Base-by-base conservation (phyloP, 805 yeast species). In the Monosporozyma unispora region DNA sequence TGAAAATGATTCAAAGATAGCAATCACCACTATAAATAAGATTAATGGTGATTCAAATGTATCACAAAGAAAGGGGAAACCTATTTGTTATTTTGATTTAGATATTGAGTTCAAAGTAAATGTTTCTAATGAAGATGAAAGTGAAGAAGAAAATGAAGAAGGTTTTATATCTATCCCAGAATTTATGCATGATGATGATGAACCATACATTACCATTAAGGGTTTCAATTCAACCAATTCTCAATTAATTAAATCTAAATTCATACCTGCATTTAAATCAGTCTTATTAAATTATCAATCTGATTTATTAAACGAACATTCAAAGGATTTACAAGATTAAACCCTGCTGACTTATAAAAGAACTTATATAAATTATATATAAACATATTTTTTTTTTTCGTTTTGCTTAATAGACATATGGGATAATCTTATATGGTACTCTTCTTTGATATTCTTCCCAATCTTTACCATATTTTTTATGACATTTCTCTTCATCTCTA, bases 401-500 rank as follows among this genome's bases (percentile, higher is more conserved):
- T n/a, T n/a, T n/a, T n/a, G n/a, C n/a, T n/a, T 69, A 90, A 66
- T 89, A 91, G 6, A 93, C 68, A 59, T 82, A 89, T 4, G 99
- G 99, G 54, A 93, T 76, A 53, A 93, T 89, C 64, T 88, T 84
- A 67, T 84, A 91, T 14, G 96, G 96, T 29, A 93, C 99, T 55
- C 68, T 62, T 51, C 66, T 72, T 69, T 86, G 87, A 67, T 93
- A 93, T 67, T 84, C 81, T 48, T 72, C 77, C 99, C 99, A 93
- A 41, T 81, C 76, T 54, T 82, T 74, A 14, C 95, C 95, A 60
- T 93, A 93, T 71, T 93, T 93, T 29, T 68, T 79, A 37, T 82
- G 74, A 65, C 99, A 93, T 66, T 93, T 90, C 46, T 82, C 84
- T 61, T 91, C 98, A 68, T 93, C 99, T 66, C 99, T 78, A 25